Evolutionary conservation across 495 filamentous ascomycete species (phyloP).

Genomic region (Cercophora samala): DNA sequence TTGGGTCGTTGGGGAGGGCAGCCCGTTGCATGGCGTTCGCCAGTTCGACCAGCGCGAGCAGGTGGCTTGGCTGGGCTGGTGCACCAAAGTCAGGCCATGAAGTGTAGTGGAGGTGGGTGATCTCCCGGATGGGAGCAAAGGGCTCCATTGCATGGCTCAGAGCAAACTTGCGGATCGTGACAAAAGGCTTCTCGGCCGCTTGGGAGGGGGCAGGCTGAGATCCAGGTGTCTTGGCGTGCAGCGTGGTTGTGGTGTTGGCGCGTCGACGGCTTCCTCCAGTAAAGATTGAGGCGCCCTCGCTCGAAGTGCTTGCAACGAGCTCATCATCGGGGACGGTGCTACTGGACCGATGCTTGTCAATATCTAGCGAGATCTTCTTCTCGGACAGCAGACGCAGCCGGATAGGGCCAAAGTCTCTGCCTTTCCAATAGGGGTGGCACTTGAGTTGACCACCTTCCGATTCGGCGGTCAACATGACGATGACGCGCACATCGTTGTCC

Average conservation of each 20-base stretch:
- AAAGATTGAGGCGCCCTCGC: constrained; percentile 22
- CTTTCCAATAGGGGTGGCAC: constrained; percentile 89
- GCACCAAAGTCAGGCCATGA: constrained; percentile 96
- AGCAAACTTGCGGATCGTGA: constrained; percentile 83
- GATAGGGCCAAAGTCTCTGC: constrained; percentile 75
- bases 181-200: constrained; percentile 60
- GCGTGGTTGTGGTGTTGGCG: constrained; percentile 42
- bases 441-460: constrained; percentile 91
- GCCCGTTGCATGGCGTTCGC: constrained; percentile 62
- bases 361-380: constrained; percentile 71
- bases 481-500: constrained; percentile 91
- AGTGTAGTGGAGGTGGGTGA: constrained; percentile 92
- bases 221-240: constrained; percentile 27
- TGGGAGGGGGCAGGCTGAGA: constrained; percentile 5
- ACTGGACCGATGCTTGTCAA: constrained; percentile 46
- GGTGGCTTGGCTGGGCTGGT: constrained; percentile 80
- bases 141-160: constrained; percentile 72
- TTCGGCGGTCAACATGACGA: constrained; percentile 97
- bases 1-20: constrained; percentile 35
- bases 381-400: constrained; percentile 75
- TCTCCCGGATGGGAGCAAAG: constrained; percentile 83
- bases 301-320: constrained; percentile 21
- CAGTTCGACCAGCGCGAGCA: constrained; percentile 83
- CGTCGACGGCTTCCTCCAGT: constrained; percentile 37
- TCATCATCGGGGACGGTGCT: constrained; percentile 15